Evolutionary conservation across 2,329 filamentous ascomycete genomes (phyloP), one percentile per base, ranked within the genome.

Genomic region (Fusarium keratoplasticum): DNA sequence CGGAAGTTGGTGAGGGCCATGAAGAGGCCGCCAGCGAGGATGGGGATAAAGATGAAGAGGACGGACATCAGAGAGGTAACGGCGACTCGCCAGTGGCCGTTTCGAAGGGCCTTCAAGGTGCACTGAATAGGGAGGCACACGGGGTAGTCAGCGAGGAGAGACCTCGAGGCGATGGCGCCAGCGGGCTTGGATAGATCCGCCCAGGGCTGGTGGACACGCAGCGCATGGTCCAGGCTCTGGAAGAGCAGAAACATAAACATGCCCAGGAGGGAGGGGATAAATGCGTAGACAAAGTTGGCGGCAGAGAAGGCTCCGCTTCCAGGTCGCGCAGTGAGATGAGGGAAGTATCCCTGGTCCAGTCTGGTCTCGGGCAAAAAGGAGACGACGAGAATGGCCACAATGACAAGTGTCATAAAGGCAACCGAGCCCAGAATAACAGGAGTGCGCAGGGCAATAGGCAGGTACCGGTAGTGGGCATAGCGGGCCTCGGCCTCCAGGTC

Each of bases 211-310:
- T 95, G 86, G 35, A 91, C 86, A 62, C 93, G 90, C 67, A 94
- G 80, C 2, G 88, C 86, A 78, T 90, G 86, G 78, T 95, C 93
- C 65, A 95, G 82, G 35, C 89, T 87, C 70, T 93, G 89, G 80
- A 94, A 91, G 60, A 88, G 81, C 54, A 95, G 87, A 80, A 92
- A 93, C 58, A 94, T 83, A 18, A 93, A 74, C 77, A 91, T 89
- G 6, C 91, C 94, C 31, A 95, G 80, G 0, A 93, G 76, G 4
- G 92, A 89, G 1, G 94, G 93, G 25, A 95, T 65, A 82, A 95
- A 95, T 70, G 89, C 91, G 85, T 95, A 98, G 60, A 98, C 84
- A 83, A 98, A 98, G 82, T 98, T 95, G 59, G 95, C 94, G 1
- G 94, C 87, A 1, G 94, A 97, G 82, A 97, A 98, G 20, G 93